Conservation (phyloP, 2,329 filamentous ascomycete genomes). For the Metarhizium rileyi region DNA sequence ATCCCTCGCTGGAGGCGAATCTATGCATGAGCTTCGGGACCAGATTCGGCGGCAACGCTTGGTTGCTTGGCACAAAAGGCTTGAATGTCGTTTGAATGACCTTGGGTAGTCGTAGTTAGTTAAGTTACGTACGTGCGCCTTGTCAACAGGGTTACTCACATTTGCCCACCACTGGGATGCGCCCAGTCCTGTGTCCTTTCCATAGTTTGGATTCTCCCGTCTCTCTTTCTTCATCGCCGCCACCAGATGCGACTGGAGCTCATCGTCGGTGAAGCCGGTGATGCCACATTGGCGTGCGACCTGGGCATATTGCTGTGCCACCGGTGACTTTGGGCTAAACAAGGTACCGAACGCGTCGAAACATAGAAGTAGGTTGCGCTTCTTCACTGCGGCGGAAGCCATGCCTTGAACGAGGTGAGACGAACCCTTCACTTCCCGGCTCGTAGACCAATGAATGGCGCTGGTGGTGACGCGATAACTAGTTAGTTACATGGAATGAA, state of each 20-base stretch:
- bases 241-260: constrained; percentile 24
- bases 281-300: constrained; percentile 42
- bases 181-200: constrained; percentile 39
- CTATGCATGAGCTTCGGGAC: constrained; percentile 37
- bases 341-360: constrained; percentile 60
- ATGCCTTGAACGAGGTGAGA: too few species aligned
- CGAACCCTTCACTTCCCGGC: too few species aligned
- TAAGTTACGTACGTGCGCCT: not conserved
- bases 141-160: constrained; percentile 25
- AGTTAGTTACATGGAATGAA: too few species aligned
- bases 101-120: not conserved
- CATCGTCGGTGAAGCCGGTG: constrained; percentile 27
- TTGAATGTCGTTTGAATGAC: constrained; percentile 44
- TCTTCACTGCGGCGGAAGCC: too few species aligned
- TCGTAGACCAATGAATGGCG: too few species aligned
- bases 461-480: too few species aligned
- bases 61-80: constrained; percentile 22
- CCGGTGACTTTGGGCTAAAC: constrained; percentile 40
- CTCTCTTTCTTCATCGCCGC: constrained; percentile 38
- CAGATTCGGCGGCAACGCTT: constrained; percentile 33
- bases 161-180: constrained; percentile 50
- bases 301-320: constrained; percentile 43
- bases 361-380: constrained; percentile 42
- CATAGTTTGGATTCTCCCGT: constrained; percentile 47
- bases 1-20: constrained; percentile 45